Conservation (phyloP, 2,329 filamentous ascomycete species). For the Botrytis galanthina region DNA sequence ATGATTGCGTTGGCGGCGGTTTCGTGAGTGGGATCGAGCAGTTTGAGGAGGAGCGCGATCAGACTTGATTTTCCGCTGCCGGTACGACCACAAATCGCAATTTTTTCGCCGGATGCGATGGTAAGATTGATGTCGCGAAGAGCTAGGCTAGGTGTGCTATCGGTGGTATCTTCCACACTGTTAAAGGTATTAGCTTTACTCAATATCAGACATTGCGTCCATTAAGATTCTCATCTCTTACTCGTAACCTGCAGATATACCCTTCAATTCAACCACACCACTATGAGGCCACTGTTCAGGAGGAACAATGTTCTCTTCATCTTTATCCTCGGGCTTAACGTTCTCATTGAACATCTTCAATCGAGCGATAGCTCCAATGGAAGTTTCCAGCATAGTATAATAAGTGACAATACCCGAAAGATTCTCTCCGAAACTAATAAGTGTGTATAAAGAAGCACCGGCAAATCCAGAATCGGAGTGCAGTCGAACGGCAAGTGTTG, state of each 20-base stretch:
- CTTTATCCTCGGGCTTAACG: background rate
- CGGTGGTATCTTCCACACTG: background rate
- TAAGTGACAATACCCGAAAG: background rate
- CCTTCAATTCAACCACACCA: background rate
- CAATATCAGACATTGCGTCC: background rate
- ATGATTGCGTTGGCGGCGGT: background rate
- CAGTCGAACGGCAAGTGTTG: background rate
- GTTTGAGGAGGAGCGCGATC: background rate
- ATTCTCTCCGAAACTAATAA: background rate
- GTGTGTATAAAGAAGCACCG: background rate
- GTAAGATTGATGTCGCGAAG: background rate
- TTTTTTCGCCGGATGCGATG: background rate
- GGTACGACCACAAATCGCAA: background rate
- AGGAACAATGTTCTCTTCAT: background rate
- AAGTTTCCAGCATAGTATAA: background rate
- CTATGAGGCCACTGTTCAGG: background rate
- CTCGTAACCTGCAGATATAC: background rate
- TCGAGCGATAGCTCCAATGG: background rate
- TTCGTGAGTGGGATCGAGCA: background rate
- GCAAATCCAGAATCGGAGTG: background rate
- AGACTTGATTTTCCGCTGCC: background rate
- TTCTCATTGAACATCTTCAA: background rate
- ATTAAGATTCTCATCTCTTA: background rate
- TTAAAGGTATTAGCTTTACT: background rate
- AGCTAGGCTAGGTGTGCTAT: background rate